A percentile compares a stretch with the other conserved stretches of the same genome.
Conservation (phyloP, 805 yeast species). For the Wickerhamiella bombiphila region DNA sequence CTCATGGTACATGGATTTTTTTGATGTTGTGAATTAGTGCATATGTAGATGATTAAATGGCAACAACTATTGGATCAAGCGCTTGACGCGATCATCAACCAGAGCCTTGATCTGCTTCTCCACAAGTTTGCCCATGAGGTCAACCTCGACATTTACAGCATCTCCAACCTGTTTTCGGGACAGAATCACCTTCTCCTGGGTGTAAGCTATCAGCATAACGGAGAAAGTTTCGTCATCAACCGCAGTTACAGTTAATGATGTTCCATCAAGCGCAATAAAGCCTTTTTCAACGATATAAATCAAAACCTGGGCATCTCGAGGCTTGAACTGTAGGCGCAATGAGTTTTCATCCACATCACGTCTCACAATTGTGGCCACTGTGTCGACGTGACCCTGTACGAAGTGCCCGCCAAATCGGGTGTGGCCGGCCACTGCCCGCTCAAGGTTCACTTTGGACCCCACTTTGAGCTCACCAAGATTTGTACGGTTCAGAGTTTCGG, state of each 20-base stretch:
- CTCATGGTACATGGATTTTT: neutral
- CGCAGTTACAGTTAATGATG: constrained; percentile 72
- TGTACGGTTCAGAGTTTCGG: constrained; percentile 77
- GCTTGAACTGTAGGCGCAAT: constrained; percentile 54
- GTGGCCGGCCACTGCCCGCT: constrained; percentile 75
- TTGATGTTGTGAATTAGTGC: neutral
- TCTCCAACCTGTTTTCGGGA: constrained; percentile 51
- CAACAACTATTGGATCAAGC: neutral
- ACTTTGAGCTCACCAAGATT: constrained; percentile 46
- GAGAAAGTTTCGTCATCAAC: constrained; percentile 63
- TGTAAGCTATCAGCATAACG: constrained; percentile 83
- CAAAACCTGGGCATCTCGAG: constrained; percentile 43
- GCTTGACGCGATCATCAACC: constrained; percentile 15
- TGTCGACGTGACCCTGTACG: constrained; percentile 96
- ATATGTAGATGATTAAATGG: too few relatives aligned
- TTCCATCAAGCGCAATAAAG: constrained; percentile 83
- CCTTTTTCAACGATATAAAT: constrained; percentile 90
- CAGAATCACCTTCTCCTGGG: constrained; percentile 67
- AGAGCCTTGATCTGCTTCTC: constrained; percentile 61
- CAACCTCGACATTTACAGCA: constrained; percentile 82
- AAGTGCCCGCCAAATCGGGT: constrained; percentile 92
- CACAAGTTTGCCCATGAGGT: constrained; percentile 78
- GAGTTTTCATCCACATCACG: constrained; percentile 56
- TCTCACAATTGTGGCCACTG: constrained; percentile 52
- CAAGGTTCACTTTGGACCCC: constrained; percentile 66